These are phyloP conservation scores for Bisporella sp. DNA, from an alignment of 2,329 filamentous ascomycete genomes.

Conservation along the genomic window DNA sequence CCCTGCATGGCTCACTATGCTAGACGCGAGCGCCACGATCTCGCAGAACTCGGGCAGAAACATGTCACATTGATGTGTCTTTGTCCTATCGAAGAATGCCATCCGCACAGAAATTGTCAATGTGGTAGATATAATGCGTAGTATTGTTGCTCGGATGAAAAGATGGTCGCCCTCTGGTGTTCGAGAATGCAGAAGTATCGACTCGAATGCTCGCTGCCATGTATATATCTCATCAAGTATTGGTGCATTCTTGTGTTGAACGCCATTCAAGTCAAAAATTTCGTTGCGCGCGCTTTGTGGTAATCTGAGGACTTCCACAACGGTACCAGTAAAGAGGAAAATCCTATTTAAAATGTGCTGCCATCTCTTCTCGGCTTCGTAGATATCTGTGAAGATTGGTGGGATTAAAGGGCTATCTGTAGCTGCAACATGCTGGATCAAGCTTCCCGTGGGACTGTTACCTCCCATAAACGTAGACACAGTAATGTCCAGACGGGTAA, in stretches of 20 bases:
- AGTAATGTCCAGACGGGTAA: conserved; percentile 13
- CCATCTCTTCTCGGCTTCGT: conserved; percentile 7
- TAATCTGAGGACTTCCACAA: conserved; percentile 1
- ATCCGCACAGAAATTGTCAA: conserved; percentile 8
- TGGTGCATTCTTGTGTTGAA: background rate
- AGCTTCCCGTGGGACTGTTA: background rate
- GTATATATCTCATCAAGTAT: conserved; percentile 7
- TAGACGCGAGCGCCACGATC: conserved; percentile 10
- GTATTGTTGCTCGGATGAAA: conserved; percentile 13
- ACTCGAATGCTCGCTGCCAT: conserved; percentile 14
- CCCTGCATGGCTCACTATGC: conserved; percentile 6
- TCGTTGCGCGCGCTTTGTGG: background rate
- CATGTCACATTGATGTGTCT: background rate
- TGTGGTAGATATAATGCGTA: conserved; percentile 8
- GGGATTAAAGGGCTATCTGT: conserved; percentile 7
- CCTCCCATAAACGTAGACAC: background rate
- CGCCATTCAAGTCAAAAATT: background rate
- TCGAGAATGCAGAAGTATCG: conserved; percentile 6
- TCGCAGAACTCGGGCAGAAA: conserved; percentile 9
- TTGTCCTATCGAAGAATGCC: conserved; percentile 4
- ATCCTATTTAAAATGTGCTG: conserved; percentile 7
- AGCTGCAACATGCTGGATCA: conserved; percentile 1
- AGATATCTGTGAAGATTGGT: conserved; percentile 2
- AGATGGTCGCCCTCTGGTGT: background rate
- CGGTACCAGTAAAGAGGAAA: conserved; percentile 7